Evolutionary conservation across 78 protist genomes (phyloP).

Genomic region (Polysphondylium violaceum): DNA sequence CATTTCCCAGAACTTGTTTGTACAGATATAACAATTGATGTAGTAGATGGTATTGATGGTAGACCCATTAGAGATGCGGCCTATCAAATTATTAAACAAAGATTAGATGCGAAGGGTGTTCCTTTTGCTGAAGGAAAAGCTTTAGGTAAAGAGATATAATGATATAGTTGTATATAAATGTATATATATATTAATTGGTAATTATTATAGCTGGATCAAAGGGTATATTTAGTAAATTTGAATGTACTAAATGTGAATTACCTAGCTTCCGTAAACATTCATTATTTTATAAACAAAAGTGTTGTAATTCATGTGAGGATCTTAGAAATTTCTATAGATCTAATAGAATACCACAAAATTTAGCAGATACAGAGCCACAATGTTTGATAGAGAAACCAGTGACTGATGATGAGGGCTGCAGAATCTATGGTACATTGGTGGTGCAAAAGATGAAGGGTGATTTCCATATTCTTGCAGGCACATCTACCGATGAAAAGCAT

Average conservation of each 20-base stretch:
- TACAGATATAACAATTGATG: conserved; percentile 55
- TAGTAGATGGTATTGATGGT: conserved; percentile 70
- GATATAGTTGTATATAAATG: not conserved
- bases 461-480: conserved; percentile 66
- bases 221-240: conserved; percentile 25
- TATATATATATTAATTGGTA: not conserved
- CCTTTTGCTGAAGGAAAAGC: conserved; percentile 36
- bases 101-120: conserved; percentile 26
- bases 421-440: conserved; percentile 47
- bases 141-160: not conserved
- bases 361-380: conserved; percentile 53
- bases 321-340: conserved; percentile 34
- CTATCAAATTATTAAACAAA: conserved; percentile 42
- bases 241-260: conserved; percentile 22
- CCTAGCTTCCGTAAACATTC: not conserved
- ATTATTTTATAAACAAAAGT: conserved; percentile 25
- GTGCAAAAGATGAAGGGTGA: conserved; percentile 80
- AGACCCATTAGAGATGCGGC: conserved; percentile 67
- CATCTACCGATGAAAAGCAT: not conserved
- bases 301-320: conserved; percentile 59
- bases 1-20: conserved; percentile 56
- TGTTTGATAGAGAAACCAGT: conserved; percentile 49
- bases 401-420: conserved; percentile 63
- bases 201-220: conserved; percentile 2
- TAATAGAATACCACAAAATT: conserved; percentile 55